Conservation (phyloP, 1,284 basidiomycete genomes). For the Boletellus deceptivus region DNA sequence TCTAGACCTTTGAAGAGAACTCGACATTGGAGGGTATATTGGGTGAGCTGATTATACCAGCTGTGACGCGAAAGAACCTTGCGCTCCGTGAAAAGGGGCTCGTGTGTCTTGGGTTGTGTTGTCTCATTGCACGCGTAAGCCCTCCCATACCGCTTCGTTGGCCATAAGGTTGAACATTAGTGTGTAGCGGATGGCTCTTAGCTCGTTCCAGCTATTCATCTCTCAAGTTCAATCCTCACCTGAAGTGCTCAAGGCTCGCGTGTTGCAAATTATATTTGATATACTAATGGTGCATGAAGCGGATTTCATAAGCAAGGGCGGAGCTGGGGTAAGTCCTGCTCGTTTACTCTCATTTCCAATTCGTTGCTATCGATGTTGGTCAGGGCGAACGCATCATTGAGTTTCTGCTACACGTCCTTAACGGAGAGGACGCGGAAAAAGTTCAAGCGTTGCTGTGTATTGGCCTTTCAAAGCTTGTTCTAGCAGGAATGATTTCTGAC, state of each 20-base stretch:
- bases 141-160: not conserved
- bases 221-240: slow-evolving; percentile 80
- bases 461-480: slow-evolving; percentile 87
- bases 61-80: slow-evolving; percentile 85
- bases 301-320: slow-evolving; percentile 63
- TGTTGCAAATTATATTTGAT: slow-evolving; percentile 89
- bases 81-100: slow-evolving; percentile 85
- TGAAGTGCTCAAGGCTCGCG: slow-evolving; percentile 75
- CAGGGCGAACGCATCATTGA: slow-evolving; percentile 71
- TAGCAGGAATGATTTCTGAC: slow-evolving; percentile 81
- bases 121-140: slow-evolving; percentile 78
- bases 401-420: slow-evolving; percentile 75
- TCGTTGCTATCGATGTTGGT: not conserved
- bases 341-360: not conserved
- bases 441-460: slow-evolving; percentile 81
- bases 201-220: slow-evolving; percentile 89
- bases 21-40: slow-evolving; percentile 90
- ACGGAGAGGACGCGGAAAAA: slow-evolving; percentile 70
- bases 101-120: slow-evolving; percentile 84
- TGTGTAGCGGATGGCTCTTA: slow-evolving; percentile 79
- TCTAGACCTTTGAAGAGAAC: slow-evolving; percentile 87
- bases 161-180: not conserved
- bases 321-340: slow-evolving; percentile 43
- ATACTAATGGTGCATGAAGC: slow-evolving; percentile 87
- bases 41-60: slow-evolving; percentile 87